These are phyloP conservation scores for Raffaelea ambrosiae DNA, from an alignment of 2,329 filamentous ascomycete genomes.

Conservation along the genomic window DNA sequence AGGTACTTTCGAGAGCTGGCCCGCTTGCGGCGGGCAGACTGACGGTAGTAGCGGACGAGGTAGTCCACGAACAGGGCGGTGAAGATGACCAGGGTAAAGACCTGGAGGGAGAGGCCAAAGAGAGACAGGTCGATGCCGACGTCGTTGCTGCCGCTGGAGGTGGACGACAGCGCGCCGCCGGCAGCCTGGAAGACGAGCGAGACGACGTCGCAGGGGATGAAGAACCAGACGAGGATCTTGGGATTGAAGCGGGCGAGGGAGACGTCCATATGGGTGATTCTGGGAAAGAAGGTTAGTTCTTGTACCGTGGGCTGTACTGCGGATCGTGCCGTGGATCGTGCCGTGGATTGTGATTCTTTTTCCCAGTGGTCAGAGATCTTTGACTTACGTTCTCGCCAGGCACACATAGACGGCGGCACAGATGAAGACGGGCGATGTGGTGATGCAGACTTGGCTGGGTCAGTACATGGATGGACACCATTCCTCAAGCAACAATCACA, in stretches of 20 bases:
- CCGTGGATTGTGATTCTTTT: too few species aligned
- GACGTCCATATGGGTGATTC: conserved; percentile 28
- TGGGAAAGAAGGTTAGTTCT: conserved; percentile 5
- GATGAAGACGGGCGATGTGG: conserved; percentile 46
- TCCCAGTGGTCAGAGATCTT: too few species aligned
- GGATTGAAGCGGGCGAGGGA: conserved; percentile 32
- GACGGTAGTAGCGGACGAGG: conserved; percentile 28
- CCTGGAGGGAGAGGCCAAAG: conserved; percentile 50
- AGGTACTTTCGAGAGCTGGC: not conserved
- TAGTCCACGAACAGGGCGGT: conserved; percentile 39
- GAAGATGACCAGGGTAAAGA: conserved; percentile 46
- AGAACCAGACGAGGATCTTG: conserved; percentile 32
- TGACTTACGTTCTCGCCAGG: conserved; percentile 23
- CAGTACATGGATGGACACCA: not conserved
- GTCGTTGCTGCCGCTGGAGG: conserved; percentile 34
- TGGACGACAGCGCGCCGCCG: conserved; percentile 42
- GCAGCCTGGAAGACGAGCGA: conserved; percentile 47
- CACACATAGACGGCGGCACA: conserved; percentile 60
- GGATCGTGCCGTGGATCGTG: too few species aligned
- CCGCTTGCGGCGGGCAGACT: not conserved
- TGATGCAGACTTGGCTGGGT: conserved; percentile 45
- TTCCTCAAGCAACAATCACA: too few species aligned
- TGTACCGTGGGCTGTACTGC: too few species aligned
- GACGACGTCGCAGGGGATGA: conserved; percentile 44
- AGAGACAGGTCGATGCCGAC: conserved; percentile 40